A percentile compares a stretch with the other conserved stretches of the same genome.
phyloP scores from a whole-genome alignment of 129 eudicot genomes.

The Centrapalus pauciflorus region DNA sequence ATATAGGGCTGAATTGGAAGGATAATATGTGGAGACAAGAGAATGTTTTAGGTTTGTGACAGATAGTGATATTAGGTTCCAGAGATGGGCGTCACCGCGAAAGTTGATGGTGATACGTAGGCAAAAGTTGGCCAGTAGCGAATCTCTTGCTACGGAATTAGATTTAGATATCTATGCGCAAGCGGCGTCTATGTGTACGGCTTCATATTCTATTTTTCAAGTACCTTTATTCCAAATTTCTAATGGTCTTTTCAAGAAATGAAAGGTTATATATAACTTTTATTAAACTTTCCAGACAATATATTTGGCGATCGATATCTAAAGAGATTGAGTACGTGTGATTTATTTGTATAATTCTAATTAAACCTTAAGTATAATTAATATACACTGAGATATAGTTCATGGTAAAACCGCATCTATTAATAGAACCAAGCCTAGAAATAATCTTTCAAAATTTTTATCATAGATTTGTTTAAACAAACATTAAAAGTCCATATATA shows the following conservation, averaged over 20 bases:
- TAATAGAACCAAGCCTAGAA: too few species aligned
- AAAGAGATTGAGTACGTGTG: too few species aligned
- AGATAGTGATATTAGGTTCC: conserved; percentile 20
- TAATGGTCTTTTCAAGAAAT: conserved; percentile 11
- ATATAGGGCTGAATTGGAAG: not conserved
- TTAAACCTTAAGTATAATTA: too few species aligned
- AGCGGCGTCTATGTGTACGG: conserved; percentile 25
- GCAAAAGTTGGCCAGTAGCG: conserved; percentile 21
- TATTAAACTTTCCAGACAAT: not conserved
- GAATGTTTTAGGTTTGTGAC: conserved; percentile 24
- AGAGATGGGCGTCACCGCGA: not conserved
- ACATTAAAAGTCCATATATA: too few species aligned
- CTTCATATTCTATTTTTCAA: conserved; percentile 3
- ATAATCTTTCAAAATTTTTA: too few species aligned
- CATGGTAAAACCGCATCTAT: too few species aligned
- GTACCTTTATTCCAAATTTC: conserved; percentile 10
- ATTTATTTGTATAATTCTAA: not conserved
- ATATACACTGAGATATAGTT: too few species aligned
- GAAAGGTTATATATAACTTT: not conserved
- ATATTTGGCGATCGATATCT: too few species aligned
- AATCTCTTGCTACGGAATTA: conserved; percentile 17
- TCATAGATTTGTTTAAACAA: too few species aligned
- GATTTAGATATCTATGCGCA: conserved; percentile 1
- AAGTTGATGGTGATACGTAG: conserved; percentile 8
- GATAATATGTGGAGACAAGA: conserved; percentile 21